Evolutionary conservation across 768 basidiomycete species (phyloP), one percentile per base, ranked within the genome.

Genomic region (Polyporus arcularius): DNA sequence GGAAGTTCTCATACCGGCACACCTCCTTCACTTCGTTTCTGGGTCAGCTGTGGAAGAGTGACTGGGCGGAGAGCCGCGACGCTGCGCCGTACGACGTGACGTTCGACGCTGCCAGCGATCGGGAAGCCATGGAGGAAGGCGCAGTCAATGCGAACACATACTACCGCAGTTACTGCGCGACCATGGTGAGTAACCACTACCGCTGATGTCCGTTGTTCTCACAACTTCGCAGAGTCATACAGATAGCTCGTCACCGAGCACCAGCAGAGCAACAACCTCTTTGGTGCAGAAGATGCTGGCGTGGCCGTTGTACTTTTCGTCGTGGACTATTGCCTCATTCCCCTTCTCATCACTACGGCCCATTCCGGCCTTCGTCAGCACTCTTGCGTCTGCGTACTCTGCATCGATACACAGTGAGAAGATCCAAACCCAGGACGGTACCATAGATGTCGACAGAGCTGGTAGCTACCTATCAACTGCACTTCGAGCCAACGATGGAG

Each of bases 51-150:
- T 76, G 78, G 74, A 74, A 70, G 57, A 82, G 79, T 57, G 79
- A 81, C 15, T 84, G 82, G 82, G 80, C 80, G 0, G 77, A 77
- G 59, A 75, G 79, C 39, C 65, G 70, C 10, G 82, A 85, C 62
- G 77, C 77, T 1, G 71, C 78, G 8, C 79, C 81, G 0, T 82
- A 74, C 55, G 82, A 83, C 56, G 73, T 75, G 26, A 82, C 82
- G 3, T 82, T 81, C 55, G 70, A 77, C 50, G 78, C 79, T 5
- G 75, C 74, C 6, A 77, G 81, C 52, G 72, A 75, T 41, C 72
- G 82, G 16, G 81, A 82, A 53, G 63, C 65, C 3, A 55, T 64
- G 11, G 58, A 63, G 1, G 82, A 82, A 68, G 81, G 80, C 10
- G 45, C 64, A 3, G 65, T 72, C 2, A 64, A 78, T 53, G 65